phyloP scores from a whole-genome alignment of 2,329 filamentous ascomycete species.

The Parascedosporium putredinis region DNA sequence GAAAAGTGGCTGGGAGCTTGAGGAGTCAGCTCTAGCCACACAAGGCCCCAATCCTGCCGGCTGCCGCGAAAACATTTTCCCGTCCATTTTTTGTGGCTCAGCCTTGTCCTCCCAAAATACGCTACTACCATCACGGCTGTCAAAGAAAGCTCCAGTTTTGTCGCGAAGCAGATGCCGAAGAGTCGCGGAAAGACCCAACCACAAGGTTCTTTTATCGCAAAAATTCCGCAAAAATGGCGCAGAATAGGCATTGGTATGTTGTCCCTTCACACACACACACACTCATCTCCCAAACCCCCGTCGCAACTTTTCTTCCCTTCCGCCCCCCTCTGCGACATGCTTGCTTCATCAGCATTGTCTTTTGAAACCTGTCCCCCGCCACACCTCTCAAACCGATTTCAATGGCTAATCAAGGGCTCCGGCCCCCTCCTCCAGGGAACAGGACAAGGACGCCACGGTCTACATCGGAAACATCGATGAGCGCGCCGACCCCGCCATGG shows the following conservation, averaged over 20 bases:
- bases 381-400: too few relatives aligned
- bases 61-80: conserved; percentile 1
- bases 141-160: too few relatives aligned
- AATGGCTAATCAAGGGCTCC: conserved; percentile 14
- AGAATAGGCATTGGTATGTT: conserved; percentile 61
- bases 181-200: too few relatives aligned
- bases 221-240: conserved; percentile 45
- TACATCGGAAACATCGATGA: conserved; percentile 99
- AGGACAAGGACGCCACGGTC: conserved; percentile 96
- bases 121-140: neutral
- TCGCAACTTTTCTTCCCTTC: too few relatives aligned
- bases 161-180: neutral
- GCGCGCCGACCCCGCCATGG: conserved; percentile 76
- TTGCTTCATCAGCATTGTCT: too few relatives aligned
- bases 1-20: too few relatives aligned
- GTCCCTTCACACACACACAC: neutral
- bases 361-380: too few relatives aligned
- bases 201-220: conserved; percentile 6
- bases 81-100: neutral
- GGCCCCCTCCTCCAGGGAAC: conserved; percentile 52
- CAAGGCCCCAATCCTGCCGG: conserved; percentile 4
- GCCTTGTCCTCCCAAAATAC: neutral
- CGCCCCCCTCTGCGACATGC: too few relatives aligned
- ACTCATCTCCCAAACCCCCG: too few relatives aligned
- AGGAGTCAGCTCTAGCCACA: too few relatives aligned